Percentiles rank a stretch among this genome's conserved stretches.
These are phyloP conservation scores for Thraustotheca clavata DNA, from an alignment of 352 stramenopile species.

Conservation along the genomic window DNA sequence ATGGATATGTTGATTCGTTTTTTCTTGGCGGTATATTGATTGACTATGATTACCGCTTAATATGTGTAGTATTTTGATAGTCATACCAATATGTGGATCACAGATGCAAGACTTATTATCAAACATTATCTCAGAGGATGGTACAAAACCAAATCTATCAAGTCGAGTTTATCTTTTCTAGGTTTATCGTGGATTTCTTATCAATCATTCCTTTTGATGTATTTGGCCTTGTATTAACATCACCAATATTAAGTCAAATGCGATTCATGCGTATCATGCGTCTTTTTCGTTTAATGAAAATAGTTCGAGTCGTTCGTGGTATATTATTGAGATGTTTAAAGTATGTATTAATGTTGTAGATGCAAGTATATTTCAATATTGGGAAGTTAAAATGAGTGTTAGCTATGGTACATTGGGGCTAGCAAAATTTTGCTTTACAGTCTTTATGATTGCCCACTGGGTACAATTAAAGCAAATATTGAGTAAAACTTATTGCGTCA, in stretches of 20 bases:
- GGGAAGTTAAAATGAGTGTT: conserved; percentile 17
- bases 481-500: background rate
- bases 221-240: background rate
- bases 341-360: background rate
- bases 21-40: conserved; percentile 3
- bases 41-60: background rate
- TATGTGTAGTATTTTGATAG: conserved; percentile 7
- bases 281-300: conserved; percentile 16
- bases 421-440: conserved; percentile 17
- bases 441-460: conserved; percentile 35
- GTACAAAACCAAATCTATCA: background rate
- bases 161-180: background rate
- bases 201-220: conserved; percentile 17
- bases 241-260: background rate
- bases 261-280: conserved; percentile 13
- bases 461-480: background rate
- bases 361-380: background rate
- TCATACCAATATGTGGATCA: conserved; percentile 1
- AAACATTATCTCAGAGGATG: conserved; percentile 8
- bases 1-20: conserved; percentile 5
- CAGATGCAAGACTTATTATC: background rate
- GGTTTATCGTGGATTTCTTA: conserved; percentile 17
- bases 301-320: conserved; percentile 13
- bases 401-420: conserved; percentile 14
- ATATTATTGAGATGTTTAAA: background rate